Percentiles rank a stretch among this genome's conserved stretches.
Conservation (phyloP, 1,284 basidiomycete species). For the Melanopsichium pennsylvanicum region DNA sequence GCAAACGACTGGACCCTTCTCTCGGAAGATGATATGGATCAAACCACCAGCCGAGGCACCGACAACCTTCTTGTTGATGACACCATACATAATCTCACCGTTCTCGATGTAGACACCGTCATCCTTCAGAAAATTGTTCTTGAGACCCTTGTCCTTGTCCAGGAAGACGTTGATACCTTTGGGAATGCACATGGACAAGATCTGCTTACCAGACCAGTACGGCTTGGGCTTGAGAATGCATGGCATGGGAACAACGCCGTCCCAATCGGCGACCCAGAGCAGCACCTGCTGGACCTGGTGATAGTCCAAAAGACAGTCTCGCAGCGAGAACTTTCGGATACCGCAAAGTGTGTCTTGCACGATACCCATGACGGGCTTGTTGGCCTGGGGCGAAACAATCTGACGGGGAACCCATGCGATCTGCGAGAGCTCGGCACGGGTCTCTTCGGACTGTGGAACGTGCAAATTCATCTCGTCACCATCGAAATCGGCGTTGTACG, state of each 20-base stretch:
- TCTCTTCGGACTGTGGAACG: conserved; percentile 97
- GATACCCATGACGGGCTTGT: conserved; percentile 99
- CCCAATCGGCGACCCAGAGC: conserved; percentile 97
- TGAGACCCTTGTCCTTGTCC: conserved; percentile 56
- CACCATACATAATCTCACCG: conserved; percentile 92
- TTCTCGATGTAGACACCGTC: conserved; percentile 97
- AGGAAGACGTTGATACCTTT: conserved; percentile 88
- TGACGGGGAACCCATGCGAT: conserved; percentile 99
- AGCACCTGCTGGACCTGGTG: conserved; percentile 85
- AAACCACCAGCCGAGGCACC: conserved; percentile 89
- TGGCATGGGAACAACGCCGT: conserved; percentile 88
- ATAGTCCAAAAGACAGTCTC: conserved; percentile 71
- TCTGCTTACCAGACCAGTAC: conserved; percentile 97
- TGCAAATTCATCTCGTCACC: conserved; percentile 99
- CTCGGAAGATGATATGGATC: conserved; percentile 95
- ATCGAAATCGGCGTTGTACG: conserved; percentile 75
- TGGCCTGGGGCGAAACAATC: conserved; percentile 99
- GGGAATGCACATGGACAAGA: conserved; percentile 90
- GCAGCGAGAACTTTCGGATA: conserved; percentile 94
- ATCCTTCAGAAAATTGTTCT: conserved; percentile 70
- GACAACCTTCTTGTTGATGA: conserved; percentile 97
- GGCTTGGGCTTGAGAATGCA: conserved; percentile 96
- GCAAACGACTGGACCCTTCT: conserved; percentile 94
- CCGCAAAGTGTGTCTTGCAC: conserved; percentile 99
- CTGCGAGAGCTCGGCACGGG: conserved; percentile 95